Percentiles rank a stretch among this genome's conserved stretches.
These are phyloP conservation scores for Trichoderma sp. DNA, from an alignment of 2,329 filamentous ascomycete genomes.

Conservation along the genomic window DNA sequence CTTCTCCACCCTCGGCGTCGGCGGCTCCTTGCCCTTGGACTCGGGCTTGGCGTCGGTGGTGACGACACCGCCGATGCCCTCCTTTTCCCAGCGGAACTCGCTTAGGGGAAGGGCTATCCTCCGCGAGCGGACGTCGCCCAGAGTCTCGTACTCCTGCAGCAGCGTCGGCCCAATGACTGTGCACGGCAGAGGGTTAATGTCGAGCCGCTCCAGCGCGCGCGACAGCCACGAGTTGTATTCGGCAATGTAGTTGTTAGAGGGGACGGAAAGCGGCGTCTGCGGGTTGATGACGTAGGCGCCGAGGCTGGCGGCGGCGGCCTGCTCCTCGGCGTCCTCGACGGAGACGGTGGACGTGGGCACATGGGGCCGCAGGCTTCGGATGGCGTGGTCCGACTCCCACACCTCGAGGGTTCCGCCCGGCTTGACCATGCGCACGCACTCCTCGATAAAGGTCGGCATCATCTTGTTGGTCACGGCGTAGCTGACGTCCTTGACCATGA, in stretches of 20 bases:
- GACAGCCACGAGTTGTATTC: slow-evolving; percentile 84
- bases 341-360: slow-evolving; percentile 54
- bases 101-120: slow-evolving; percentile 85
- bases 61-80: slow-evolving; percentile 65
- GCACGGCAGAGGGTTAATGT: slow-evolving; percentile 75
- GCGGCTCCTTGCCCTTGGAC: slow-evolving; percentile 51
- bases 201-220: slow-evolving; percentile 71
- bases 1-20: slow-evolving; percentile 35
- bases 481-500: slow-evolving; percentile 84
- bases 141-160: slow-evolving; percentile 73
- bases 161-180: slow-evolving; percentile 75
- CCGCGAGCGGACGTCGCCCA: slow-evolving; percentile 70
- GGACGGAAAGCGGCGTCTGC: slow-evolving; percentile 78
- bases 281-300: slow-evolving; percentile 82
- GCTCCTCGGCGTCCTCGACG: slow-evolving; percentile 52
- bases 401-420: slow-evolving; percentile 81
- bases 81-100: slow-evolving; percentile 84
- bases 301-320: slow-evolving; percentile 67
- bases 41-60: slow-evolving; percentile 63
- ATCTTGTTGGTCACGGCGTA: slow-evolving; percentile 64
- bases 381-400: slow-evolving; percentile 85
- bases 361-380: slow-evolving; percentile 81
- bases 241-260: slow-evolving; percentile 78
- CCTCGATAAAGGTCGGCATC: slow-evolving; percentile 62
- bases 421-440: slow-evolving; percentile 74